These are phyloP conservation scores for Trametes sp. DNA, from an alignment of 1,284 basidiomycete genomes.

Conservation along the genomic window DNA sequence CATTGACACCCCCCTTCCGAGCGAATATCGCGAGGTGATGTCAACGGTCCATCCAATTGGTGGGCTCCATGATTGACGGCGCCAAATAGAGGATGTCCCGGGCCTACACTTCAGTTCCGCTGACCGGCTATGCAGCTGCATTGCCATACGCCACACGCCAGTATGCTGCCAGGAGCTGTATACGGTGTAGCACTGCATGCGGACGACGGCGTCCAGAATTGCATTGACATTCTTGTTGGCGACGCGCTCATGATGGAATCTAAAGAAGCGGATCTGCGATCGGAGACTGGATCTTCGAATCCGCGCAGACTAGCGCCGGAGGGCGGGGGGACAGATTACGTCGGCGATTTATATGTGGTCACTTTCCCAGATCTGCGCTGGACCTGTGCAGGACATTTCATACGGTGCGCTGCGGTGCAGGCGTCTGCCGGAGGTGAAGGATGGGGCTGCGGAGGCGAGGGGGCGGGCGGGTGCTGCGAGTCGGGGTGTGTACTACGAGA, in stretches of 20 bases:
- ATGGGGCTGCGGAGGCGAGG: slow-evolving; percentile 1
- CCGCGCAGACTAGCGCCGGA: slow-evolving; percentile 20
- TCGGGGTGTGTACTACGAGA: slow-evolving; percentile 16
- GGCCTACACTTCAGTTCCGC: not conserved
- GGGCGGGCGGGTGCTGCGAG: slow-evolving; percentile 11
- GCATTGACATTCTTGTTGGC: slow-evolving; percentile 9
- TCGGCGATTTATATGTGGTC: slow-evolving; percentile 20
- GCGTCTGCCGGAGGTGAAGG: not conserved
- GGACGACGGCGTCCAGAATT: not conserved
- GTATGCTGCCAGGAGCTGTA: slow-evolving; percentile 1
- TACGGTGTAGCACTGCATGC: slow-evolving; percentile 8
- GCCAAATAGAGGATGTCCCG: not conserved
- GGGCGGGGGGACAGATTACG: slow-evolving; percentile 25
- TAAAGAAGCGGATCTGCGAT: slow-evolving; percentile 36
- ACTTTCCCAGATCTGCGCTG: slow-evolving; percentile 25
- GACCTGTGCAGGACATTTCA: slow-evolving; percentile 19
- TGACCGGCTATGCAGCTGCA: not conserved
- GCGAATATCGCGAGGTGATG: not conserved
- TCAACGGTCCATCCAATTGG: too few species aligned
- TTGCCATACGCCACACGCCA: not conserved
- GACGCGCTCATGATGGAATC: slow-evolving; percentile 31
- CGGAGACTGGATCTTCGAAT: slow-evolving; percentile 32
- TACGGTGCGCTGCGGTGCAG: slow-evolving; percentile 4
- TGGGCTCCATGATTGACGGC: not conserved
- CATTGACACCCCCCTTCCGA: not conserved